Conservation (phyloP, 2,329 filamentous ascomycete species). For the Mollisia scopiformis region DNA sequence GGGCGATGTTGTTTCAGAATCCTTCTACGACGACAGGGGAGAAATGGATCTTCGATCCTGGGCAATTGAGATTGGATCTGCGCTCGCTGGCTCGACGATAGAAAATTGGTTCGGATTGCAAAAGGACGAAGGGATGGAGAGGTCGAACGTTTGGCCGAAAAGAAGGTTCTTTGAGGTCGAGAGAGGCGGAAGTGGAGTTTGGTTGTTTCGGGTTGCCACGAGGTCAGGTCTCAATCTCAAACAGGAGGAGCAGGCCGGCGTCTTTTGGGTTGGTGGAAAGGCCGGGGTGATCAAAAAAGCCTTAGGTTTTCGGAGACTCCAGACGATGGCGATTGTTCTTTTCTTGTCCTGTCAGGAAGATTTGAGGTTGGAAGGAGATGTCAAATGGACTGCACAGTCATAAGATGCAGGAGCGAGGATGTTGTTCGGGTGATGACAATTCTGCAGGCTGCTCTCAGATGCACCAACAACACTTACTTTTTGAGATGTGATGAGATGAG, state of each 20-base stretch:
- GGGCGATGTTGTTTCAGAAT: constrained; percentile 15
- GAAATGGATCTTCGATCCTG: constrained; percentile 1
- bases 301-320: no score
- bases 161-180: no score
- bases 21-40: background rate
- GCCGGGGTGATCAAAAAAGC: no score
- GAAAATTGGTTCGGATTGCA: background rate
- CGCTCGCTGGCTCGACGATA: background rate
- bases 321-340: background rate
- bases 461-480: no score
- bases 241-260: constrained; percentile 23
- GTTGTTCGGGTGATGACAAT: no score
- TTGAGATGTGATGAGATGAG: background rate
- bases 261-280: no score
- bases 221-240: constrained; percentile 22
- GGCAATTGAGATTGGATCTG: background rate
- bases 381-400: no score
- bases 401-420: no score
- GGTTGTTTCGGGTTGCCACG: constrained; percentile 16
- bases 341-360: no score
- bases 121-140: background rate
- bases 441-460: no score
- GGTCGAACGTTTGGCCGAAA: constrained; percentile 1
- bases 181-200: background rate
- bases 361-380: no score